A percentile compares a stretch with the other conserved stretches of the same genome.
These are phyloP conservation scores for Aureobasidium sp. DNA, from an alignment of 2,329 filamentous ascomycete genomes.

Conservation along the genomic window DNA sequence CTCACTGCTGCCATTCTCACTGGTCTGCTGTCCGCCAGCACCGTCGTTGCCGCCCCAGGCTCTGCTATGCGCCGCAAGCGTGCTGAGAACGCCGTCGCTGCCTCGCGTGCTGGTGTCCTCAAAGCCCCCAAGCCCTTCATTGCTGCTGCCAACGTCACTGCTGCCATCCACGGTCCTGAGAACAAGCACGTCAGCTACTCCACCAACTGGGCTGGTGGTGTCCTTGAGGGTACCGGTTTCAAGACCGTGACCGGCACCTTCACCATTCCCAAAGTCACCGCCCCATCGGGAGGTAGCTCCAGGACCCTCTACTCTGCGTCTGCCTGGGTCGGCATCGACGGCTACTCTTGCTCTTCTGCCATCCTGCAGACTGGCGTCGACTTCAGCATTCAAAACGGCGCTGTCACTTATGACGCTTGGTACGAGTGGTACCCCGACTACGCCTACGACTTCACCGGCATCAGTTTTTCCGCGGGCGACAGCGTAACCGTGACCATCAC, in stretches of 20 bases:
- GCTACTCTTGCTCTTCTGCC: constrained; percentile 48
- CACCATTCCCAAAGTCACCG: constrained; percentile 45
- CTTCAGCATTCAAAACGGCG: constrained; percentile 42
- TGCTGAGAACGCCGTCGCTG: constrained; percentile 12
- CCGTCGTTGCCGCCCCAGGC: constrained; percentile 42
- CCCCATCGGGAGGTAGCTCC: constrained; percentile 33
- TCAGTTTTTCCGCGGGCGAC: constrained; percentile 42
- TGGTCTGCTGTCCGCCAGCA: constrained; percentile 35
- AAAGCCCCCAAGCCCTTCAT: constrained; percentile 28
- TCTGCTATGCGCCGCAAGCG: constrained; percentile 35
- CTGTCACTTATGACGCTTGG: constrained; percentile 48
- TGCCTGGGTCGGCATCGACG: constrained; percentile 57
- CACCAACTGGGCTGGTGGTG: constrained; percentile 55
- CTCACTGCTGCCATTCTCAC: constrained; percentile 34
- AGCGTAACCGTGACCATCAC: constrained; percentile 36
- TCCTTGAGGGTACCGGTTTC: constrained; percentile 47
- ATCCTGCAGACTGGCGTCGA: constrained; percentile 55
- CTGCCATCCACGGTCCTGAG: constrained; percentile 28
- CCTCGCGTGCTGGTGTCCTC: constrained; percentile 26
- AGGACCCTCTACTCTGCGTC: constrained; percentile 40
- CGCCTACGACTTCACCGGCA: constrained; percentile 45
- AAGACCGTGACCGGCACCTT: constrained; percentile 49
- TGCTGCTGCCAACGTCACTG: constrained; percentile 22
- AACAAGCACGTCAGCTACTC: constrained; percentile 44
- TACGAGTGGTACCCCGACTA: constrained; percentile 57